These are phyloP conservation scores for Gymnopilus junonius DNA, from an alignment of 768 basidiomycete genomes.

Conservation along the genomic window DNA sequence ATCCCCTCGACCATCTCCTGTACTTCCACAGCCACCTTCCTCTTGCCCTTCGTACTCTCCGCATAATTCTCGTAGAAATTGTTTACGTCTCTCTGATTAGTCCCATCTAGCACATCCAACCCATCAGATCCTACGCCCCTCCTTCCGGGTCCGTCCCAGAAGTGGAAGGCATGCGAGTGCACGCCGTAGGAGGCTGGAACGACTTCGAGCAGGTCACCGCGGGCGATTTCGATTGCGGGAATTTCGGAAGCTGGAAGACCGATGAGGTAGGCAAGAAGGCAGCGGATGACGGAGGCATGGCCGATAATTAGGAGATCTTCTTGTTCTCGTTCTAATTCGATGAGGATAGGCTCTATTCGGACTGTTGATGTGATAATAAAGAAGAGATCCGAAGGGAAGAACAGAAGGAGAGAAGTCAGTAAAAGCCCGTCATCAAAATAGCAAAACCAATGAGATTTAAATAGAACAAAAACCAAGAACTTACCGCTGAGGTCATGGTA, in stretches of 20 bases:
- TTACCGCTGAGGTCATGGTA: slow-evolving; percentile 93
- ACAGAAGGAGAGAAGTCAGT: not conserved
- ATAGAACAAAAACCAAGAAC: not conserved
- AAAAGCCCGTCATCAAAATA: not conserved
- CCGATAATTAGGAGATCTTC: slow-evolving; percentile 97
- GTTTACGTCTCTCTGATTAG: slow-evolving; percentile 53
- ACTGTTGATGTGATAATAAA: slow-evolving; percentile 49
- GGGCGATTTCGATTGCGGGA: slow-evolving; percentile 95
- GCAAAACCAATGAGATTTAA: not conserved
- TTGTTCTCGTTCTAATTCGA: slow-evolving; percentile 93
- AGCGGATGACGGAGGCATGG: slow-evolving; percentile 96
- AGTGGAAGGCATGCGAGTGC: slow-evolving; percentile 87
- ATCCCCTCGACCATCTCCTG: slow-evolving; percentile 20
- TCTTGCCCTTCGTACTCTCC: slow-evolving; percentile 71
- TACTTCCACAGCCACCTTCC: slow-evolving; percentile 35
- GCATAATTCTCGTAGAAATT: slow-evolving; percentile 93
- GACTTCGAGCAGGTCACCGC: slow-evolving; percentile 95
- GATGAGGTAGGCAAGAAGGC: slow-evolving; percentile 90
- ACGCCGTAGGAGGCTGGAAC: slow-evolving; percentile 90
- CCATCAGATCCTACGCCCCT: slow-evolving; percentile 25
- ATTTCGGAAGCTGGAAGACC: slow-evolving; percentile 96
- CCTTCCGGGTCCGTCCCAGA: slow-evolving; percentile 88
- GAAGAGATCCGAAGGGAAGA: not conserved
- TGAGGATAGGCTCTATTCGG: slow-evolving; percentile 88
- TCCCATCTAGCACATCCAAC: slow-evolving; percentile 31